phyloP scores from a whole-genome alignment of 208 protist genomes.

The Balamuthia mandrillaris region DNA sequence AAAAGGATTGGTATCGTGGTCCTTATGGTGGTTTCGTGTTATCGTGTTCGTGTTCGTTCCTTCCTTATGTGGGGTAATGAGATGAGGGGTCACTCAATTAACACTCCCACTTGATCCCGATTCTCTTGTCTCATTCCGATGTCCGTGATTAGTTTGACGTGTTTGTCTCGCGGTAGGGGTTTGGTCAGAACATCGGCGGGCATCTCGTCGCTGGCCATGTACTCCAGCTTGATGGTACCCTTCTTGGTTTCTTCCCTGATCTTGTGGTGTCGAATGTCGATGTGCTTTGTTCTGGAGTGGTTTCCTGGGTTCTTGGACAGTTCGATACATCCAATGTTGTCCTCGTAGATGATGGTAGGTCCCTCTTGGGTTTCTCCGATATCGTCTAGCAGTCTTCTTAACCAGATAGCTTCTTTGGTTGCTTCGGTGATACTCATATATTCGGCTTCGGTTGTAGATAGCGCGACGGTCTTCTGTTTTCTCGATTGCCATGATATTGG shows the following conservation, averaged over 20 bases:
- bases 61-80: background rate
- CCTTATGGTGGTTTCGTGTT: too few species aligned
- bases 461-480: background rate
- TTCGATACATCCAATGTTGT: slow-evolving; percentile 23
- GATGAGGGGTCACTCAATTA: background rate
- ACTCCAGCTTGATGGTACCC: background rate
- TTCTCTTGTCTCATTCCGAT: background rate
- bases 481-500: background rate
- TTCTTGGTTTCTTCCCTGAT: background rate
- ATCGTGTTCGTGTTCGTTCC: too few species aligned
- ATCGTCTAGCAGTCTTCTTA: background rate
- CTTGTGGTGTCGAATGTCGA: background rate
- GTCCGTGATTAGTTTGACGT: background rate
- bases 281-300: background rate
- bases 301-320: background rate
- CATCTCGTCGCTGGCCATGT: background rate
- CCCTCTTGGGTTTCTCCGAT: background rate
- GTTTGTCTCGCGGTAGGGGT: background rate
- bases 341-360: background rate
- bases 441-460: background rate
- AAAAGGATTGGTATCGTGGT: too few species aligned
- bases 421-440: background rate
- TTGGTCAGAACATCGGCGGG: slow-evolving; percentile 5
- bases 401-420: background rate
- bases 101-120: background rate